These are phyloP conservation scores for Fusarium hostae DNA, from an alignment of 2,329 filamentous ascomycete species.

Conservation along the genomic window DNA sequence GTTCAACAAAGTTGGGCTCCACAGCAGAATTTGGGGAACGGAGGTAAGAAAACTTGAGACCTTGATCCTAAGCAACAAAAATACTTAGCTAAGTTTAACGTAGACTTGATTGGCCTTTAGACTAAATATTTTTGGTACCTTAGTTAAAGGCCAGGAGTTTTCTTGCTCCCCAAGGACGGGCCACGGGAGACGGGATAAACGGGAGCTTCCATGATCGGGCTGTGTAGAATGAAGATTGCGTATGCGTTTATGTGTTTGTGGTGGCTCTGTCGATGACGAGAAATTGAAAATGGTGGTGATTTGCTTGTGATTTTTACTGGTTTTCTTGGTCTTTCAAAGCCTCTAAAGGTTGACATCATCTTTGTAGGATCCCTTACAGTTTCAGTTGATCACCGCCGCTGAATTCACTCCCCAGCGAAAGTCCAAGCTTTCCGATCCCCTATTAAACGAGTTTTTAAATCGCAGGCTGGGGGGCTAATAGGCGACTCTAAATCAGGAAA, in stretches of 20 bases:
- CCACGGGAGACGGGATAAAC: conserved; percentile 11
- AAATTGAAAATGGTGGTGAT: not conserved
- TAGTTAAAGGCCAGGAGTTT: not conserved
- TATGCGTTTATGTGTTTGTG: not conserved
- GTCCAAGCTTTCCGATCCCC: conserved; percentile 29
- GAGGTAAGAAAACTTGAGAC: not conserved
- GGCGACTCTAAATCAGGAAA: conserved; percentile 1
- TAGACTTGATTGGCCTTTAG: too few relatives aligned
- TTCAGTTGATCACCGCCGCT: conserved; percentile 21
- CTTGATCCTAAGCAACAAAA: not conserved
- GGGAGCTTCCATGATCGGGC: conserved; percentile 27
- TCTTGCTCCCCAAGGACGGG: not conserved
- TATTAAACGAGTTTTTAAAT: conserved; percentile 31
- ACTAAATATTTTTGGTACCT: not conserved
- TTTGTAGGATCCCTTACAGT: not conserved
- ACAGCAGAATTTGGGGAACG: conserved; percentile 17
- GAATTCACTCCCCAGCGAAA: not conserved
- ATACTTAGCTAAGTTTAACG: not conserved
- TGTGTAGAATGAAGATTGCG: conserved; percentile 26
- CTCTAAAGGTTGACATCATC: conserved; percentile 18
- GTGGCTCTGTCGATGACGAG: conserved; percentile 18
- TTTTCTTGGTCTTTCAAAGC: not conserved
- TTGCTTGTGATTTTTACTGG: not conserved
- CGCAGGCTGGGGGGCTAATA: conserved; percentile 33
- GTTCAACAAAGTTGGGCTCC: conserved; percentile 18